Percentiles rank a stretch among this genome's conserved stretches.
Evolutionary conservation across 176 grass and related monocot genomes (phyloP).

Genomic region (Carex littledalei): DNA sequence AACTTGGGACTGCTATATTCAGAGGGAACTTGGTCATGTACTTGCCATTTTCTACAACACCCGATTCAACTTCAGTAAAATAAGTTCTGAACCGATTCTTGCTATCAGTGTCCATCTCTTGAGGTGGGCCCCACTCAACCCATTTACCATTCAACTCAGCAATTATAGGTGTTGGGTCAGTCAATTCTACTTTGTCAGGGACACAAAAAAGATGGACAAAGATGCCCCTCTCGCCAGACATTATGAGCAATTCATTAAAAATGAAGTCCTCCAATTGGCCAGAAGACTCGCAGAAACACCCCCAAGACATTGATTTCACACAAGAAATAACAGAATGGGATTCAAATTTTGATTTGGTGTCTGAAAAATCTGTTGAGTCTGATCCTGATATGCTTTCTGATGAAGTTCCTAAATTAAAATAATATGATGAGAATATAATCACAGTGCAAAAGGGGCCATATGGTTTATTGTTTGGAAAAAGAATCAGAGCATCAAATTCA

Average conservation of each 20-base stretch:
- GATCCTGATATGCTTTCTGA: constrained; percentile 38
- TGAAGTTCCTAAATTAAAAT: constrained; percentile 39
- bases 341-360: constrained; percentile 31
- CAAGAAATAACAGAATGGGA: constrained; percentile 55
- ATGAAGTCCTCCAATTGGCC: constrained; percentile 36
- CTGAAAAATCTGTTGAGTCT: constrained; percentile 24
- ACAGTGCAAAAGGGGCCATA: neutral
- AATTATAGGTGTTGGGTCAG: constrained; percentile 27
- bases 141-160: constrained; percentile 61
- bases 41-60: constrained; percentile 55
- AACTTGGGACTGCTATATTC: constrained; percentile 56
- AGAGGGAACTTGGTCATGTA: constrained; percentile 59
- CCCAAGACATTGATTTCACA: constrained; percentile 90
- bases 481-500: neutral
- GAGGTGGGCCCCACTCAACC: constrained; percentile 55
- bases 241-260: constrained; percentile 81
- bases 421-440: constrained; percentile 22
- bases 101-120: constrained; percentile 35
- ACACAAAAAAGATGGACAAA: constrained; percentile 62
- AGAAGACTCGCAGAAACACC: constrained; percentile 46
- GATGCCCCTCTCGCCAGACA: constrained; percentile 54
- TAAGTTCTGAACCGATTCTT: constrained; percentile 59
- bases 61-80: constrained; percentile 38
- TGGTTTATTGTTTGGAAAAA: neutral
- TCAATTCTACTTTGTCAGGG: constrained; percentile 32